A percentile compares a stretch with the other conserved stretches of the same genome.
Evolutionary conservation across 2,329 filamentous ascomycete species (phyloP).

Genomic region (Talaromyces sp.): DNA sequence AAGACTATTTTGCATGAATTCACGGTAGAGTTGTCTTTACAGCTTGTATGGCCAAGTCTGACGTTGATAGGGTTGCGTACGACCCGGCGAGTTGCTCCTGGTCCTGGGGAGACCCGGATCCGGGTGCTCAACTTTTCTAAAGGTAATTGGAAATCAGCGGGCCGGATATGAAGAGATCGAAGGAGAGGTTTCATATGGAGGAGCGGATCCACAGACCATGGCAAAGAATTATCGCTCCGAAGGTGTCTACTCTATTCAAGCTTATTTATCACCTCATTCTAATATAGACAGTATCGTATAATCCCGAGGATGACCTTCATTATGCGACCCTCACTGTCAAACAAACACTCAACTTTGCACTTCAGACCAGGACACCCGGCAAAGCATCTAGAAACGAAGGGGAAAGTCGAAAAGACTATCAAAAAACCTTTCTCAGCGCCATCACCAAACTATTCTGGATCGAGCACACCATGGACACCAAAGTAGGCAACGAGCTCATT

Average conservation of each 20-base stretch:
- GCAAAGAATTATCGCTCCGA: slow-evolving; percentile 48
- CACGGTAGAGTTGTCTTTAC: slow-evolving; percentile 36
- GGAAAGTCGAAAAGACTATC: slow-evolving; percentile 59
- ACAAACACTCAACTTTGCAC: slow-evolving; percentile 70
- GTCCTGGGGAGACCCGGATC: slow-evolving; percentile 29
- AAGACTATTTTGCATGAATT: slow-evolving; percentile 65
- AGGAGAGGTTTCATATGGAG: slow-evolving; percentile 56
- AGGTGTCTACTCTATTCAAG: slow-evolving; percentile 22
- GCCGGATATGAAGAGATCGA: slow-evolving; percentile 58
- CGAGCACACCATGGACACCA: slow-evolving; percentile 67
- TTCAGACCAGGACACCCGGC: slow-evolving; percentile 65
- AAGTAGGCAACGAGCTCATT: slow-evolving; percentile 71
- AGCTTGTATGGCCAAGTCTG: background rate
- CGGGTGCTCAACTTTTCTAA: slow-evolving; percentile 75
- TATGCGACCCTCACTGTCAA: slow-evolving; percentile 75
- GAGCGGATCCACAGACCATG: slow-evolving; percentile 52
- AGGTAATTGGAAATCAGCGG: slow-evolving; percentile 70
- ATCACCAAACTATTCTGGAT: slow-evolving; percentile 71
- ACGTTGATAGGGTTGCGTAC: slow-evolving; percentile 36
- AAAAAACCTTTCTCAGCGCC: slow-evolving; percentile 61
- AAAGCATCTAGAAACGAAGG: slow-evolving; percentile 59
- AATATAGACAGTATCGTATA: slow-evolving; percentile 17
- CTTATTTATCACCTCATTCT: background rate
- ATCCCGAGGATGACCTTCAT: slow-evolving; percentile 42
- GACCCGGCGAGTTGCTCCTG: slow-evolving; percentile 41